phyloP scores from a whole-genome alignment of 2,329 filamentous ascomycete genomes.

The Madurella mycetomatis region DNA sequence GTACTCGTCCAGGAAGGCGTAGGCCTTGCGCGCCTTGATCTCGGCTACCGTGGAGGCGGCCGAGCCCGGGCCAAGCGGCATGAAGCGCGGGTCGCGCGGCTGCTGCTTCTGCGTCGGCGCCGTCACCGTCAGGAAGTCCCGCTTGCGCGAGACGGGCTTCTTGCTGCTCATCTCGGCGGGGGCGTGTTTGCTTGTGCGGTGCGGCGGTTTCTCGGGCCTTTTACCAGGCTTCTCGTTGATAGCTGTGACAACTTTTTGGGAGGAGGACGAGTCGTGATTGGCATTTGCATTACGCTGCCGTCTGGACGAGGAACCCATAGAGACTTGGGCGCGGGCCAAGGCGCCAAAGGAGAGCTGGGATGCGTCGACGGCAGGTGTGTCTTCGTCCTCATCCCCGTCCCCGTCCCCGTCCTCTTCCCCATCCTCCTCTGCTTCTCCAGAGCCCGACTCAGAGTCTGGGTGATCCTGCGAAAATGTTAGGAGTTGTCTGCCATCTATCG shows the following conservation, averaged over 20 bases:
- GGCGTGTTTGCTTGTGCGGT: slow-evolving; percentile 73
- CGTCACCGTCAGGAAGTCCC: slow-evolving; percentile 65
- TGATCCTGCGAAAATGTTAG: slow-evolving; percentile 3
- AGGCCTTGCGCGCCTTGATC: slow-evolving; percentile 62
- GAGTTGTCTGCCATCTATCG: neutral
- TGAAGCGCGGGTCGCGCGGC: slow-evolving; percentile 83
- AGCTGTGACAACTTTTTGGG: slow-evolving; percentile 34
- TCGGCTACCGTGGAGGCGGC: slow-evolving; percentile 45
- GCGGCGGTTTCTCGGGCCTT: slow-evolving; percentile 30
- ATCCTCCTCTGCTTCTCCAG: slow-evolving; percentile 12
- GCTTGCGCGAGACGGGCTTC: slow-evolving; percentile 73
- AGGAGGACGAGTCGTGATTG: neutral
- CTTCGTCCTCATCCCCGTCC: slow-evolving; percentile 25
- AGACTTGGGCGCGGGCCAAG: slow-evolving; percentile 79
- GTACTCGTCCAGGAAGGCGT: slow-evolving; percentile 85
- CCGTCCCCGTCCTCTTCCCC: slow-evolving; percentile 21
- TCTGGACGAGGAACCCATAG: slow-evolving; percentile 44
- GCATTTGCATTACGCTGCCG: slow-evolving; percentile 28
- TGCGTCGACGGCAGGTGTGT: slow-evolving; percentile 37
- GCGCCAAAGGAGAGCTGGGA: slow-evolving; percentile 78
- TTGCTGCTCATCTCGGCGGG: slow-evolving; percentile 80
- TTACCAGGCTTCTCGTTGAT: slow-evolving; percentile 30
- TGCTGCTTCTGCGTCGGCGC: slow-evolving; percentile 52
- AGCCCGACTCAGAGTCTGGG: slow-evolving; percentile 1
- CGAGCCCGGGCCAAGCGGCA: slow-evolving; percentile 49